phyloP scores from a whole-genome alignment of 1,139 yeast genomes.

The Hyphopichia fennica region DNA sequence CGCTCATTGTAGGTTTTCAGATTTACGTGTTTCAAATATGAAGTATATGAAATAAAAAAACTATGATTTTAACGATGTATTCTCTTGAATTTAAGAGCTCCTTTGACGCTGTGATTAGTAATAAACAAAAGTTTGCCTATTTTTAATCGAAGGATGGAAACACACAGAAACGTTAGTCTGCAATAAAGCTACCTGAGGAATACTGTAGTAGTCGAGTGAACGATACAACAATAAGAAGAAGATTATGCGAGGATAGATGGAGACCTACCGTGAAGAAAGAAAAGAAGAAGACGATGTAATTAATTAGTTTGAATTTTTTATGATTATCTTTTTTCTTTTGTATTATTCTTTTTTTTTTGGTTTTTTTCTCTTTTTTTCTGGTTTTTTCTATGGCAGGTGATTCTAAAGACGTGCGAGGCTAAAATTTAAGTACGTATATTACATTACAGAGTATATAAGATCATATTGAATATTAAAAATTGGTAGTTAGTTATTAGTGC shows the following conservation, averaged over 20 bases:
- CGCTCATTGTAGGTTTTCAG: conserved; percentile 9
- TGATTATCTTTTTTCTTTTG: too few species aligned
- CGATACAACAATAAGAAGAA: conserved; percentile 9
- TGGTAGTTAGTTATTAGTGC: too few species aligned
- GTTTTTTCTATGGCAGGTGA: too few species aligned
- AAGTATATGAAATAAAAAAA: background rate
- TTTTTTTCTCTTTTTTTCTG: too few species aligned
- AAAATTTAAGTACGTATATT: too few species aligned
- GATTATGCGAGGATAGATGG: conserved; percentile 2
- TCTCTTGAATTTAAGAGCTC: background rate
- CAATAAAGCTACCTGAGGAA: background rate
- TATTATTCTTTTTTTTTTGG: too few species aligned
- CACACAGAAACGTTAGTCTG: background rate
- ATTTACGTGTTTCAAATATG: background rate
- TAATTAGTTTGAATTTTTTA: too few species aligned
- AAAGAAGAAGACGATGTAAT: background rate
- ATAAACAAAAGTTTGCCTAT: background rate
- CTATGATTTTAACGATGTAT: too few species aligned
- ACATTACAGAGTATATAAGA: too few species aligned
- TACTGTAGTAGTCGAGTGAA: conserved; percentile 11
- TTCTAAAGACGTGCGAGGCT: too few species aligned
- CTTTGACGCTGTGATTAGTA: background rate
- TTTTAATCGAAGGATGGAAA: background rate
- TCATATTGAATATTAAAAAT: too few species aligned
- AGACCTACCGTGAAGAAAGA: conserved; percentile 2